Conservation (phyloP, 257 asterid genomes). For the Anisodus acutangulus region DNA sequence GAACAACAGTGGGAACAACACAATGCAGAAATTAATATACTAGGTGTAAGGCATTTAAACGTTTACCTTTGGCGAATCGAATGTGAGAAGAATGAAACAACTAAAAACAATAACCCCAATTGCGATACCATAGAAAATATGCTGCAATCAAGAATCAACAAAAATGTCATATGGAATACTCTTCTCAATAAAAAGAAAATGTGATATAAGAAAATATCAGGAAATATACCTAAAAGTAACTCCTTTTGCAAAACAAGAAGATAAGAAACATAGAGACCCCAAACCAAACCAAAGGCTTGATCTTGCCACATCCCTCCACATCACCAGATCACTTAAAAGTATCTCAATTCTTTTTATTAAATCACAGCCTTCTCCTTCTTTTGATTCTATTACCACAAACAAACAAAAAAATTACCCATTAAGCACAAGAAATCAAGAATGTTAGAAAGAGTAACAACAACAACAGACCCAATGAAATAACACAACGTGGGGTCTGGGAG, state of each 20-base stretch:
- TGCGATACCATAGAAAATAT: slow-evolving; percentile 77
- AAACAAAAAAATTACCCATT: neutral
- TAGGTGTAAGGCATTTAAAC: neutral
- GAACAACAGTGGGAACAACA: neutral
- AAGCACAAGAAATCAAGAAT: slow-evolving; percentile 25
- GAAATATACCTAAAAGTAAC: slow-evolving; percentile 66
- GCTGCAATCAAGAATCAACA: slow-evolving; percentile 49
- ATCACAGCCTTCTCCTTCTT: slow-evolving; percentile 47
- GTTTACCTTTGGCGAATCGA: slow-evolving; percentile 74
- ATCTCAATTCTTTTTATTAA: slow-evolving; percentile 59
- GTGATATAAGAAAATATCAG: neutral
- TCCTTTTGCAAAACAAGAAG: slow-evolving; percentile 76
- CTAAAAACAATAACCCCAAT: slow-evolving; percentile 73
- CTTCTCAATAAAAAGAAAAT: neutral
- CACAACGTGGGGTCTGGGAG: no score
- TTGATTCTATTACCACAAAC: slow-evolving; percentile 38
- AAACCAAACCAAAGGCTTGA: slow-evolving; percentile 99
- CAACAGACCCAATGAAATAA: no score
- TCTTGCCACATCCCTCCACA: slow-evolving; percentile 95
- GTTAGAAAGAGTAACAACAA: neutral
- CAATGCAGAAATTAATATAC: neutral
- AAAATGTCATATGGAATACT: neutral
- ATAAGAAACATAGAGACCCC: slow-evolving; percentile 78
- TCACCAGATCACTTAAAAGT: slow-evolving; percentile 61
- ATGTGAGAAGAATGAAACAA: slow-evolving; percentile 72